phyloP scores from a whole-genome alignment of 352 stramenopile genomes.

The Phytophthora sansomeana region DNA sequence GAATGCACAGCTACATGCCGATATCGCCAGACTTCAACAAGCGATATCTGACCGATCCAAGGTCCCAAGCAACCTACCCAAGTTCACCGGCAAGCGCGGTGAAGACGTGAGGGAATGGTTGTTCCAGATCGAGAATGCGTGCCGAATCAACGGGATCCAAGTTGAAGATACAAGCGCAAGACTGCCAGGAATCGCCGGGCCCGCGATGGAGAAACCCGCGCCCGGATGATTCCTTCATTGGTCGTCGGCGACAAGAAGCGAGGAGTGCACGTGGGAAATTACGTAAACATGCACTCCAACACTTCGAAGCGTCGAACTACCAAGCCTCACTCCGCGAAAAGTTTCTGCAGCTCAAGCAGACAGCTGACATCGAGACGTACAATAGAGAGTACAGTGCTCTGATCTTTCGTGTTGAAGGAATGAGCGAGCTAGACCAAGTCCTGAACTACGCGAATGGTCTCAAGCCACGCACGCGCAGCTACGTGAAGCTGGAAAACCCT shows the following conservation, averaged over 20 bases:
- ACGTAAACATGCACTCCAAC: slow-evolving; percentile 6
- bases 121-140: slow-evolving; percentile 9
- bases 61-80: slow-evolving; percentile 12
- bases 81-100: slow-evolving; percentile 16
- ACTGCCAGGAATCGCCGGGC: slow-evolving; percentile 5
- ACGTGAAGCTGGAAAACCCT: slow-evolving; percentile 11
- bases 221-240: slow-evolving; percentile 5
- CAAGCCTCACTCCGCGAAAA: slow-evolving; percentile 2
- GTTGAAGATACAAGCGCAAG: slow-evolving; percentile 4
- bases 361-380: slow-evolving; percentile 9
- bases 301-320: slow-evolving; percentile 16
- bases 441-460: slow-evolving; percentile 9
- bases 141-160: slow-evolving; percentile 5
- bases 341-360: slow-evolving; percentile 7
- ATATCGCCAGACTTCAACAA: slow-evolving; percentile 20
- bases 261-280: slow-evolving; percentile 9
- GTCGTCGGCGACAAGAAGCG: not conserved
- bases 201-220: slow-evolving; percentile 21
- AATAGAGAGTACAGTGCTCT: slow-evolving; percentile 6
- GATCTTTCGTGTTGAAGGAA: slow-evolving; percentile 8
- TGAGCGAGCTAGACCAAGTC: slow-evolving; percentile 8
- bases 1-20: slow-evolving; percentile 9
- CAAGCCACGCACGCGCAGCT: slow-evolving; percentile 3
- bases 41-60: slow-evolving; percentile 2
- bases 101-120: slow-evolving; percentile 16